A percentile compares a stretch with the other conserved stretches of the same genome.
These are phyloP conservation scores for Verticillium dahliae DNA, from an alignment of 2,329 filamentous ascomycete genomes.

Conservation along the genomic window DNA sequence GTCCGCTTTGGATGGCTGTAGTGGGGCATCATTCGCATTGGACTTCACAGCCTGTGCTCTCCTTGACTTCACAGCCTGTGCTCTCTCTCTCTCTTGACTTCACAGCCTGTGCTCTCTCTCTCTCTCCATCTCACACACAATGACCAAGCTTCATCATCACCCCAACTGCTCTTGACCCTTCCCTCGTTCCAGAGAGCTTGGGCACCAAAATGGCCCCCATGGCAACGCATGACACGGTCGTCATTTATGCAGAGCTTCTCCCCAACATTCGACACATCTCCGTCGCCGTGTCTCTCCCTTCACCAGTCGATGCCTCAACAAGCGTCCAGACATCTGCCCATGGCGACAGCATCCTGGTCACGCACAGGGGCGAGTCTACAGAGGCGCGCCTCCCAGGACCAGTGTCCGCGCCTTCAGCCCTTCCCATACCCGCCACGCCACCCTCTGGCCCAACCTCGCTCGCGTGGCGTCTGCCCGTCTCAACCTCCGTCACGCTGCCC, in stretches of 20 bases:
- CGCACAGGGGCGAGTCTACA: constrained; percentile 32
- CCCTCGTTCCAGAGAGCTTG: neutral
- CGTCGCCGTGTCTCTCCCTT: constrained; percentile 44
- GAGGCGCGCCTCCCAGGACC: constrained; percentile 35
- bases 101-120: neutral
- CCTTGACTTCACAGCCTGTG: neutral
- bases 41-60: neutral
- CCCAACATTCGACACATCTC: constrained; percentile 60
- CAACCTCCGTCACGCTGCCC: constrained; percentile 13
- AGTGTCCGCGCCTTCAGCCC: constrained; percentile 22
- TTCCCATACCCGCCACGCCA: constrained; percentile 25
- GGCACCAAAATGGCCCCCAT: neutral
- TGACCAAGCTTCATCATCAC: neutral
- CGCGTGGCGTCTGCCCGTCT: constrained; percentile 49
- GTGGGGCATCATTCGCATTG: neutral
- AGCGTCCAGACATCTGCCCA: constrained; percentile 37
- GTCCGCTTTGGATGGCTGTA: neutral
- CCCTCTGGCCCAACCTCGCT: constrained; percentile 19
- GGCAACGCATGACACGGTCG: neutral
- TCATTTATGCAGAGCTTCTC: constrained; percentile 59
- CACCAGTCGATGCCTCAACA: constrained; percentile 27
- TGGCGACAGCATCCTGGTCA: constrained; percentile 38
- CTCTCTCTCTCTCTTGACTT: neutral
- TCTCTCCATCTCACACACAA: neutral
- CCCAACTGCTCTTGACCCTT: neutral